Base-by-base conservation (phyloP, 192 early-diverging fungal genomes). In the Borealophlyctis nickersoniae region DNA sequence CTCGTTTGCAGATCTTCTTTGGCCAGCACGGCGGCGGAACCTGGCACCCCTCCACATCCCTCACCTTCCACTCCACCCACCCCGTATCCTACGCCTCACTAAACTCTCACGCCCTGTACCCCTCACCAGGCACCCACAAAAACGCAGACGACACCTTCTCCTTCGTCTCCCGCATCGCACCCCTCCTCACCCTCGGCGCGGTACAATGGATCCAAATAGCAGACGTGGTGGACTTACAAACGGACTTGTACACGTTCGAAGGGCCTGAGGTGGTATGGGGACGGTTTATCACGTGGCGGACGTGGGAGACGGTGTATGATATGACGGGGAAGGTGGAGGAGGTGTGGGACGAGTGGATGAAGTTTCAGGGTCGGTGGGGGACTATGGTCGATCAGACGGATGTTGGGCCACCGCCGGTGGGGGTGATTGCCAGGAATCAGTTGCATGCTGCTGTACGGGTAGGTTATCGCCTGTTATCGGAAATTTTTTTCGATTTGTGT, bases 101-200 rank as follows among this genome's bases (percentile, higher is more conserved):
- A 11, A 36, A 64, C 63, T 64, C 62, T 13, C 69, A 71, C 30
- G 69, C 69, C 13, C 64, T 59, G 29, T 71, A 71, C 56, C 32
- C 62, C 32, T 48, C 23, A 2, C 55, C 63, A 51, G 55, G 57
- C 11, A 71, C 56, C 4, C 56, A 59, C 30, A 65, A 58, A 33
- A 64, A 71, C 55, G 34, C 49, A 0, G 61, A 64, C 48, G 54
- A 57, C 61, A 71, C 69, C 2, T 71, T 71, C 34, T 56, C 36
- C 24, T 71, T 65, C 52, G 69, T 71, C n/a, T 71, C 69, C 7
- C 54, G 58, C 48, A 59, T 65, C 36, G 45, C 58, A 14, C 69
- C 69, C 2, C 5, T 71, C 36, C 31, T 71, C 34, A 71, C 69
- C 22, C 34, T 65, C 14, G 69, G 69, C 11, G 36, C 62, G 23